Conservation (phyloP, 768 basidiomycete species). For the Mycena indigotica region DNA sequence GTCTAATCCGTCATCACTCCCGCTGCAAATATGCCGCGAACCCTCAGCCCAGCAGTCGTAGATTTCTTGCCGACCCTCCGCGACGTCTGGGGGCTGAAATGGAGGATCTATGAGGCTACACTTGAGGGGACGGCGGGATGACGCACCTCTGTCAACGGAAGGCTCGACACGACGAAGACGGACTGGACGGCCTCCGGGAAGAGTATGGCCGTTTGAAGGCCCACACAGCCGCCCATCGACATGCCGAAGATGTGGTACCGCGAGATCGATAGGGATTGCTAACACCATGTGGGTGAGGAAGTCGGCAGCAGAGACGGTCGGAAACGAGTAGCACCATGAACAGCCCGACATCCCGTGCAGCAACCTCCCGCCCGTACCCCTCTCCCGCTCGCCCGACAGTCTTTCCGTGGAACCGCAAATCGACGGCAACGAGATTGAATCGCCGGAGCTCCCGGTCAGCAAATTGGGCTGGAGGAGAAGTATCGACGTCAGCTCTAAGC, state of each 20-base stretch:
- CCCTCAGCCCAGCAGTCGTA: slow-evolving; percentile 21
- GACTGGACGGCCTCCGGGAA: slow-evolving; percentile 14
- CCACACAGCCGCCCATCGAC: slow-evolving; percentile 25
- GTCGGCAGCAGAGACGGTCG: too few relatives aligned
- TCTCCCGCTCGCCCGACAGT: slow-evolving; percentile 11
- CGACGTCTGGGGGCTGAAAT: slow-evolving; percentile 21
- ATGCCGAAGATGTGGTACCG: slow-evolving; percentile 21
- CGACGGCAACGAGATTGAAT: slow-evolving; percentile 24
- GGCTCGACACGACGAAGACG: slow-evolving; percentile 21
- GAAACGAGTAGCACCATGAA: too few relatives aligned
- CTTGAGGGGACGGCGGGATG: too few relatives aligned
- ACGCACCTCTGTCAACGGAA: slow-evolving; percentile 20
- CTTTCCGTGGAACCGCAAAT: slow-evolving; percentile 18
- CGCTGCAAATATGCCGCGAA: neutral
- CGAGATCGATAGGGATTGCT: slow-evolving; percentile 16
- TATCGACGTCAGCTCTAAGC: neutral
- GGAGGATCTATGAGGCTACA: too few relatives aligned
- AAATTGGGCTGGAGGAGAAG: slow-evolving; percentile 13
- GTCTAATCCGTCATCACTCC: too few relatives aligned
- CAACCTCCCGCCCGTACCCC: slow-evolving; percentile 19
- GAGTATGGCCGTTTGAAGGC: slow-evolving; percentile 15
- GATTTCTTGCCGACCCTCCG: slow-evolving; percentile 21
- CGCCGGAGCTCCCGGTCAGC: slow-evolving; percentile 14
- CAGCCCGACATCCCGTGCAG: slow-evolving; percentile 17
- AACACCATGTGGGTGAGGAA: too few relatives aligned